phyloP scores from a whole-genome alignment of 306 rosid species.

The Dicorynia guianensis region DNA sequence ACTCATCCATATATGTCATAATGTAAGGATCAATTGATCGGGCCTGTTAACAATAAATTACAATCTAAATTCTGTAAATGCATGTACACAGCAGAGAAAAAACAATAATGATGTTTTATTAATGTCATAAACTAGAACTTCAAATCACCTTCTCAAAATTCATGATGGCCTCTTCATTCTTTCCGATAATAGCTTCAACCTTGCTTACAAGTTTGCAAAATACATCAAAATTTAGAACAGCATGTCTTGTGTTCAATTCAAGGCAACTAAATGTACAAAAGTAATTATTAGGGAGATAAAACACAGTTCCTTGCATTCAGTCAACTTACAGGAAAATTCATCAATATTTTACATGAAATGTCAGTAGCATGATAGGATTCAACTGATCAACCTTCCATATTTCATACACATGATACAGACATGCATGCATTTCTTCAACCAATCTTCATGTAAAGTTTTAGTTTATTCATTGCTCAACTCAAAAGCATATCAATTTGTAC shows the following conservation, averaged over 20 bases:
- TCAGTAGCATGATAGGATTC: background rate
- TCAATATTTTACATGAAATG: background rate
- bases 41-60: slow-evolving; percentile 68
- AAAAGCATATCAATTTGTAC: background rate
- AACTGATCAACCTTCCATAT: background rate
- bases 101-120: background rate
- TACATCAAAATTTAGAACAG: slow-evolving; percentile 37
- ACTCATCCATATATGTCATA: slow-evolving; percentile 96
- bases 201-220: slow-evolving; percentile 45
- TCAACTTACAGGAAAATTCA: background rate
- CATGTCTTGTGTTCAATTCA: slow-evolving; percentile 28
- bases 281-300: slow-evolving; percentile 7
- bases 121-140: slow-evolving; percentile 29
- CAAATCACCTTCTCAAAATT: slow-evolving; percentile 89
- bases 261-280: slow-evolving; percentile 22
- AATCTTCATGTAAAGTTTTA: background rate
- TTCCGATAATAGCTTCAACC: slow-evolving; percentile 97
- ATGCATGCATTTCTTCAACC: background rate
- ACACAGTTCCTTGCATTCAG: background rate
- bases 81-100: slow-evolving; percentile 30
- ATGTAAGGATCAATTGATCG: slow-evolving; percentile 89
- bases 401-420: background rate
- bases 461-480: background rate
- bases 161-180: slow-evolving; percentile 93
- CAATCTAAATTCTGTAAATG: slow-evolving; percentile 11